Evolutionary conservation across 202 grass and related monocot species (phyloP).

Genomic region (Zoysia matrella): DNA sequence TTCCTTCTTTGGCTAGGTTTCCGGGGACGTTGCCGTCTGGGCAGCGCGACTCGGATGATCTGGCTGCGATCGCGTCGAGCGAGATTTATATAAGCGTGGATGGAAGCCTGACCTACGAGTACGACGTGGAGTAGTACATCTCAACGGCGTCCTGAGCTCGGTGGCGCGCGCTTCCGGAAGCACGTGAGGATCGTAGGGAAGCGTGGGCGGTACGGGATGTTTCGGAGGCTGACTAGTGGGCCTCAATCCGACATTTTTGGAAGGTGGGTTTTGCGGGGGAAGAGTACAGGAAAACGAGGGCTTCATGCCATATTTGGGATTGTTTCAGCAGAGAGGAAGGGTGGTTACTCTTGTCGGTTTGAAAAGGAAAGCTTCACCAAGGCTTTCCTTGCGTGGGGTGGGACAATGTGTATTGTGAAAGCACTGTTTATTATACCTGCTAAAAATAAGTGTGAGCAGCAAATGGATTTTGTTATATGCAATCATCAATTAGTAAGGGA

Average conservation of each 20-base stretch:
- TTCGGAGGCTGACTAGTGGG: constrained; percentile 40
- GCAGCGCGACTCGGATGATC: background rate
- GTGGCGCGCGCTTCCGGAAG: constrained; percentile 27
- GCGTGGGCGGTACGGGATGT: background rate
- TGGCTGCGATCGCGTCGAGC: background rate
- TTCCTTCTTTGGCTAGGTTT: constrained; percentile 32
- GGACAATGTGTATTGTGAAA: background rate
- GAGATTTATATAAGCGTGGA: constrained; percentile 36
- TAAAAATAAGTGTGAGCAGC: background rate
- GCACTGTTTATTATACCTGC: background rate
- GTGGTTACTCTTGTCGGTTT: background rate
- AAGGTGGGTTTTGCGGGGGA: constrained; percentile 39
- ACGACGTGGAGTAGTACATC: too few species aligned
- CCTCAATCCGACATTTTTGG: background rate
- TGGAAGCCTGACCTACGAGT: background rate
- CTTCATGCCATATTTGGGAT: background rate
- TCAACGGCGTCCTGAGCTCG: background rate
- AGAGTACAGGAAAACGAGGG: constrained; percentile 38
- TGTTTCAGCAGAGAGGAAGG: background rate
- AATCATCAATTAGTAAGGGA: background rate
- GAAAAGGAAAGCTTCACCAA: background rate
- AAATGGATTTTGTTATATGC: background rate
- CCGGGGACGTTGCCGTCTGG: background rate
- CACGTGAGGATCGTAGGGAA: constrained; percentile 39
- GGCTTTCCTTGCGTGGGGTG: background rate